A percentile compares a stretch with the other conserved stretches of the same genome.
phyloP scores from a whole-genome alignment of 2,329 filamentous ascomycete genomes.

The Paecilomyces variotii region DNA sequence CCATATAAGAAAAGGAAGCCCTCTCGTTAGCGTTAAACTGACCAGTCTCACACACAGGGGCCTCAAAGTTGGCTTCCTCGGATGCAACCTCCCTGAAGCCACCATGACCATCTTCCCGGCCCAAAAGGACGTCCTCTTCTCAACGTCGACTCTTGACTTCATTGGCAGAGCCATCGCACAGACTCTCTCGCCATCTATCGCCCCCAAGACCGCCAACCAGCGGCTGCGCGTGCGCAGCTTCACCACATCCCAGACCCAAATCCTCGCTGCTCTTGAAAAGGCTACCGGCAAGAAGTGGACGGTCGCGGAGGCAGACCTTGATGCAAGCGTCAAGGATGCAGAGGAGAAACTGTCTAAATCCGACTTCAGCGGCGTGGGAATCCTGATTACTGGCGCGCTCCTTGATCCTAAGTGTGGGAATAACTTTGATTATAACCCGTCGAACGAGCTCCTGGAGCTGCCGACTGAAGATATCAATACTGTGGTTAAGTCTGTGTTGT shows the following conservation, averaged over 20 bases:
- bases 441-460: conserved; percentile 7
- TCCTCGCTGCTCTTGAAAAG: conserved; percentile 7
- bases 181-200: conserved; percentile 6
- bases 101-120: conserved; percentile 17
- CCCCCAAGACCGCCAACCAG: conserved; percentile 8
- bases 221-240: conserved; percentile 4
- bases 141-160: conserved; percentile 10
- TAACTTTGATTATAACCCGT: conserved; percentile 7
- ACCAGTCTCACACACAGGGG: not conserved
- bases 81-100: conserved; percentile 21
- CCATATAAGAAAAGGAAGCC: not conserved
- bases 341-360: conserved; percentile 4
- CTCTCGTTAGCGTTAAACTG: not conserved
- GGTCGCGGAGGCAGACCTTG: conserved; percentile 4
- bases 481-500: not conserved
- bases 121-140: conserved; percentile 10
- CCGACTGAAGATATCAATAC: conserved; percentile 1
- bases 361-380: conserved; percentile 6
- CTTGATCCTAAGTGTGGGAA: conserved; percentile 6
- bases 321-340: conserved; percentile 2
- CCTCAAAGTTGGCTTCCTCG: conserved; percentile 20
- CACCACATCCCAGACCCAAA: conserved; percentile 1
- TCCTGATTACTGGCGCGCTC: conserved; percentile 3
- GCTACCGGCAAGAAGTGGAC: conserved; percentile 6
- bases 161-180: conserved; percentile 12